phyloP scores from a whole-genome alignment of 306 rosid genomes.

The Sesbania bispinosa region DNA sequence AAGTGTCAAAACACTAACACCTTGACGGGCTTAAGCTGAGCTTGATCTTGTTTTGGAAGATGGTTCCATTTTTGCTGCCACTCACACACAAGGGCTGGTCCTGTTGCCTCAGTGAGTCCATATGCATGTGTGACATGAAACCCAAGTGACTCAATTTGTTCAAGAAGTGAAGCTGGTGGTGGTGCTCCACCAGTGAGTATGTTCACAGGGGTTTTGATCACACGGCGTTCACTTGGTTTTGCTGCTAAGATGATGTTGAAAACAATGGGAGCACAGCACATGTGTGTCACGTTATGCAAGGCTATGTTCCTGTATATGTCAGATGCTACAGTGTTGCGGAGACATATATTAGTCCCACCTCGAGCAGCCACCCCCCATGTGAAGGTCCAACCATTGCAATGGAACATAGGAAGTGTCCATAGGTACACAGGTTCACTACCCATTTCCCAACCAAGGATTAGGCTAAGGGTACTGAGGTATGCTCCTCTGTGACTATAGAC shows the following conservation, averaged over 20 bases:
- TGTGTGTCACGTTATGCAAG: constrained; percentile 67
- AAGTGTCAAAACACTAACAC: constrained; percentile 60
- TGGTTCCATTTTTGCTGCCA: constrained; percentile 74
- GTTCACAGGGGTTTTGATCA: constrained; percentile 34
- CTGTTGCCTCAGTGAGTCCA: constrained; percentile 86
- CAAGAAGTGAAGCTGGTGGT: constrained; percentile 61
- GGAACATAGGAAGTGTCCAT: constrained; percentile 95
- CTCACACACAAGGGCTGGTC: constrained; percentile 88
- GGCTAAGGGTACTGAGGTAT: constrained; percentile 66
- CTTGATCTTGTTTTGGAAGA: constrained; percentile 41
- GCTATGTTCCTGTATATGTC: constrained; percentile 57
- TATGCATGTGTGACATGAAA: constrained; percentile 92
- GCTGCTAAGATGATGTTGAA: constrained; percentile 70
- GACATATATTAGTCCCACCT: constrained; percentile 80
- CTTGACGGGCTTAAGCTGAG: constrained; percentile 72
- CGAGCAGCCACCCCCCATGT: constrained; percentile 94
- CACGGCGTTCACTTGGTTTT: constrained; percentile 21
- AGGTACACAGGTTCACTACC: constrained; percentile 67
- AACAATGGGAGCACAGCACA: constrained; percentile 89
- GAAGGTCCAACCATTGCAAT: constrained; percentile 97
- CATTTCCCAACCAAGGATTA: constrained; percentile 81
- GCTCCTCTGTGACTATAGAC: constrained; percentile 93
- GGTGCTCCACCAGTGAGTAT: constrained; percentile 94
- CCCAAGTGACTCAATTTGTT: constrained; percentile 55
- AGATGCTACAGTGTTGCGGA: constrained; percentile 49